These are phyloP conservation scores for Penicillium sp. DNA, from an alignment of 2,329 filamentous ascomycete genomes.

Conservation along the genomic window DNA sequence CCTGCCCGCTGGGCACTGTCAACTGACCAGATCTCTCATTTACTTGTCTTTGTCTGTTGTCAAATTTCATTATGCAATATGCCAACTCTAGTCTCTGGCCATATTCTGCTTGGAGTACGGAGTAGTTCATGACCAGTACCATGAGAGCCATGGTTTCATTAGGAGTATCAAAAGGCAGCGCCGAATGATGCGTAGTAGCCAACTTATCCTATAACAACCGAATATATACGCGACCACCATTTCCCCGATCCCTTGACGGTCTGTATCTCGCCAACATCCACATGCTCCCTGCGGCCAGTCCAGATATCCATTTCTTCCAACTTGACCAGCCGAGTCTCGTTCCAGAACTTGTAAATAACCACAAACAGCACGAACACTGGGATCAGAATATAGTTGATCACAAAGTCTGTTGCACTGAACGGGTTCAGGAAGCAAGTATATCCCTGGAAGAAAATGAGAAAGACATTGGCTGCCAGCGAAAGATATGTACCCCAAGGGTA, in stretches of 20 bases:
- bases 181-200: neutral
- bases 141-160: neutral
- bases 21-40: neutral
- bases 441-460: conserved; percentile 52
- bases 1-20: neutral
- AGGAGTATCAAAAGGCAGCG: neutral
- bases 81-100: neutral
- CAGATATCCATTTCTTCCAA: conserved; percentile 41
- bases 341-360: conserved; percentile 46
- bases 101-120: no score
- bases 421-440: conserved; percentile 52
- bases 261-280: conserved; percentile 12
- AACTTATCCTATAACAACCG: conserved; percentile 26
- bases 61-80: no score
- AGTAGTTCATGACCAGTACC: neutral
- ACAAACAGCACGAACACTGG: conserved; percentile 50
- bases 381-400: conserved; percentile 55
- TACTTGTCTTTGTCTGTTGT: neutral
- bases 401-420: conserved; percentile 50
- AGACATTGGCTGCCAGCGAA: conserved; percentile 47
- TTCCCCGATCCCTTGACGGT: conserved; percentile 2
- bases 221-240: conserved; percentile 21
- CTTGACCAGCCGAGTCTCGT: conserved; percentile 37
- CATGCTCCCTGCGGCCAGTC: conserved; percentile 33
- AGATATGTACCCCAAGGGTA: conserved; percentile 52